phyloP scores from a whole-genome alignment of 2,329 filamentous ascomycete species.

The Phyllosticta citriasiana region DNA sequence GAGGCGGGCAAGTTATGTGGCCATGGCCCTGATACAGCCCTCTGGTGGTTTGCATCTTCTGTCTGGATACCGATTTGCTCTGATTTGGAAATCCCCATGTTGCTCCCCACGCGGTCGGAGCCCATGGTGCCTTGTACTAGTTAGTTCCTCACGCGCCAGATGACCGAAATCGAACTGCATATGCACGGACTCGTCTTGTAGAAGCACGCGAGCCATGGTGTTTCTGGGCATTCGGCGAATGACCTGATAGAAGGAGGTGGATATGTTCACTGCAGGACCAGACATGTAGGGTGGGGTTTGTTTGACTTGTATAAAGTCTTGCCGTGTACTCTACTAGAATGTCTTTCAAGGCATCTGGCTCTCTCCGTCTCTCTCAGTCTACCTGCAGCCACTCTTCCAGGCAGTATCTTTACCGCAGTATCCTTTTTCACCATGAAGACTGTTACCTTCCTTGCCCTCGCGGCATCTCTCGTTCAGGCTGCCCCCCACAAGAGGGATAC shows the following conservation, averaged over 20 bases:
- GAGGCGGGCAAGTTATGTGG: background rate
- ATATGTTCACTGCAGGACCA: background rate
- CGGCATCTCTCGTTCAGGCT: slow-evolving; percentile 2
- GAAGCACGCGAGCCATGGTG: background rate
- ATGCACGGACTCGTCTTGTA: background rate
- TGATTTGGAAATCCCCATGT: background rate
- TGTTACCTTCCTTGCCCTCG: slow-evolving; percentile 1
- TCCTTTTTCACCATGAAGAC: slow-evolving; percentile 4
- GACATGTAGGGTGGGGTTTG: background rate
- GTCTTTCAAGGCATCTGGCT: background rate
- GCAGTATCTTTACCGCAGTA: background rate
- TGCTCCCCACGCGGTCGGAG: background rate
- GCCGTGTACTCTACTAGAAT: background rate
- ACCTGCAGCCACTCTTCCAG: background rate
- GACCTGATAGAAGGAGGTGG: slow-evolving; percentile 4
- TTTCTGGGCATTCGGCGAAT: slow-evolving; percentile 4
- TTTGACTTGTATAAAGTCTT: slow-evolving; percentile 1
- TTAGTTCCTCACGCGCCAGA: background rate
- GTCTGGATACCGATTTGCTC: background rate
- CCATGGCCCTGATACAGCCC: background rate
- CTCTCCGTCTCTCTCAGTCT: background rate
- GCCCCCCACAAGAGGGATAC: slow-evolving; percentile 1
- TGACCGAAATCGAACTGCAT: background rate
- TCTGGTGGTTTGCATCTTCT: background rate
- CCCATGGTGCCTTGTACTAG: background rate